Evolutionary conservation across 2,329 filamentous ascomycete genomes (phyloP).

Genomic region (Thelonectria blattea): DNA sequence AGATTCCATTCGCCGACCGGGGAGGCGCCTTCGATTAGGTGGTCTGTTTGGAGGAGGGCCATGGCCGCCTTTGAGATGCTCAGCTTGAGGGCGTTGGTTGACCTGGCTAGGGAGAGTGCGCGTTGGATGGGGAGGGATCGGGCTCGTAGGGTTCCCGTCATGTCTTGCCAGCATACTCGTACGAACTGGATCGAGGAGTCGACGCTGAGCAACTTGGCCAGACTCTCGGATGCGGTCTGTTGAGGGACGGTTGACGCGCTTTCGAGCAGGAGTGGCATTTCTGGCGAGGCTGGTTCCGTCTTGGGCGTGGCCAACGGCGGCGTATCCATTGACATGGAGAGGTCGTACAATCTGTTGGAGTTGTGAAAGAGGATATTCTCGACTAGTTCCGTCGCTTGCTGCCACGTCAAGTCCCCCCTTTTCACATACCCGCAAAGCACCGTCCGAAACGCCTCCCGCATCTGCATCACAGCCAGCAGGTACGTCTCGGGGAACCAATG

Average conservation of each 20-base stretch:
- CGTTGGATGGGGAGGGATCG: constrained; percentile 70
- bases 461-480: constrained; percentile 73
- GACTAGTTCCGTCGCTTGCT: constrained; percentile 68
- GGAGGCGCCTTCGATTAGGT: constrained; percentile 56
- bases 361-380: constrained; percentile 78
- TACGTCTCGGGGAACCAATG: constrained; percentile 83
- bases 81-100: constrained; percentile 54
- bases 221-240: constrained; percentile 12
- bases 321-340: constrained; percentile 53
- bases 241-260: background rate
- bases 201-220: constrained; percentile 49
- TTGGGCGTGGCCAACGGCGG: background rate
- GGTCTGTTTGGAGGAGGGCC: constrained; percentile 72
- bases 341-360: constrained; percentile 74
- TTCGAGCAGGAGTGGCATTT: background rate
- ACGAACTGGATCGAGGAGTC: constrained; percentile 67
- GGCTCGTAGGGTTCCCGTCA: constrained; percentile 71
- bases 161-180: constrained; percentile 79
- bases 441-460: constrained; percentile 71
- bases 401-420: constrained; percentile 64
- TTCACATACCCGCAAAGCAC: constrained; percentile 72
- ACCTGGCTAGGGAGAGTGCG: constrained; percentile 54
- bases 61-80: constrained; percentile 69
- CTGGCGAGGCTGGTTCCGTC: no score
- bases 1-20: constrained; percentile 71